Conservation (phyloP, 169 alveolate genomes). For the Plasmodium sp. region DNA sequence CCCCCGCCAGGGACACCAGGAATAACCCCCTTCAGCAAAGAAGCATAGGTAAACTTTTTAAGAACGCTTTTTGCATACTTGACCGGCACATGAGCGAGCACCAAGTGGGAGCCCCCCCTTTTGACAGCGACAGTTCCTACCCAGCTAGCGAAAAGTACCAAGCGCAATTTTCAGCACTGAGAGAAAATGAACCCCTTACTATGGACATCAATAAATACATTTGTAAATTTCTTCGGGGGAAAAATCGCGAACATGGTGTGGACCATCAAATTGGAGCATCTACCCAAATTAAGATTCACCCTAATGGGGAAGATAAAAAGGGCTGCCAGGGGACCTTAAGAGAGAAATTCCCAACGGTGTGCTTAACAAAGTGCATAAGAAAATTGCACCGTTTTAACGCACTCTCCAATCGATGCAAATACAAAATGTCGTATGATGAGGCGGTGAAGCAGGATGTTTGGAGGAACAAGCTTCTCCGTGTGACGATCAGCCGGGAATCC, state of each 20-base stretch:
- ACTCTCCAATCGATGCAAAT: background rate
- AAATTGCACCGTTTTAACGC: background rate
- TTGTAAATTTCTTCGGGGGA: background rate
- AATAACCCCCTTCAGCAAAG: background rate
- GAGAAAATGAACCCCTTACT: background rate
- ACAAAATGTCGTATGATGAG: background rate
- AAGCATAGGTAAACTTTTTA: background rate
- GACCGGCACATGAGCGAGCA: background rate
- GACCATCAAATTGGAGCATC: background rate
- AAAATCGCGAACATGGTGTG: background rate
- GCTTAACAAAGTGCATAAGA: background rate
- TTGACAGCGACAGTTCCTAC: background rate
- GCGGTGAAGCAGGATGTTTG: background rate
- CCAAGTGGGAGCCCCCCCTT: background rate
- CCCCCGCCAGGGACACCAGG: background rate
- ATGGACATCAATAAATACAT: background rate
- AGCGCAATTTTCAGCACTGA: background rate
- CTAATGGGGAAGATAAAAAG: background rate
- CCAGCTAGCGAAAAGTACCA: background rate
- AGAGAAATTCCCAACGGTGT: background rate
- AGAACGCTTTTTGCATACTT: background rate
- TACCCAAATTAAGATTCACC: background rate
- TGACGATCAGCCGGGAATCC: constrained; percentile 1
- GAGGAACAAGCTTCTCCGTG: constrained; percentile 15
- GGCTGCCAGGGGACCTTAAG: background rate